Percentiles rank a stretch among this genome's conserved stretches.
Conservation (phyloP, 2,329 filamentous ascomycete species). For the Dactylella cylindrospora region DNA sequence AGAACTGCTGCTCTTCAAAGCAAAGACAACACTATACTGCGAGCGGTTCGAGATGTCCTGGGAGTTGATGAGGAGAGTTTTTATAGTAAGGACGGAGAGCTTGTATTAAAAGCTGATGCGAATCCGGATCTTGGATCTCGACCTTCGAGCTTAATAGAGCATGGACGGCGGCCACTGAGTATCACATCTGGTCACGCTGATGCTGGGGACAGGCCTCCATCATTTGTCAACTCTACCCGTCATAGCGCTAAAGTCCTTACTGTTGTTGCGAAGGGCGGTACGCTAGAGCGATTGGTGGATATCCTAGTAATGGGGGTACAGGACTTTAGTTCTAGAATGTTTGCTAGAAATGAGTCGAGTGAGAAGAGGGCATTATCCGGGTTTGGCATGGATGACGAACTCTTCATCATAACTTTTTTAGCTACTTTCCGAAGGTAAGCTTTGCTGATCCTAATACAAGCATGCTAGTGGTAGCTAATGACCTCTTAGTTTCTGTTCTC, state of each 20-base stretch:
- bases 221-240: conserved; percentile 41
- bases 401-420: conserved; percentile 50
- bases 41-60: conserved; percentile 48
- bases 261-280: conserved; percentile 49
- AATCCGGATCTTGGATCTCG: conserved; percentile 45
- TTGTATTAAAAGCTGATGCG: conserved; percentile 48
- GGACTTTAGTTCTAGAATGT: conserved; percentile 49
- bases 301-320: conserved; percentile 49
- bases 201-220: conserved; percentile 26
- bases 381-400: conserved; percentile 49
- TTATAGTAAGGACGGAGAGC: conserved; percentile 49
- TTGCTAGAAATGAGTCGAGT: conserved; percentile 19
- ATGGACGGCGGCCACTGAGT: conserved; percentile 41
- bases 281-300: conserved; percentile 49
- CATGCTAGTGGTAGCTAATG: neutral
- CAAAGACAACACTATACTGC: conserved; percentile 48
- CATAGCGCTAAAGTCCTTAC: conserved; percentile 40
- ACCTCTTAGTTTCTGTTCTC: conserved; percentile 44
- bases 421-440: conserved; percentile 50
- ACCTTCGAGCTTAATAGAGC: conserved; percentile 49
- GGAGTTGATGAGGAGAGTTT: conserved; percentile 49
- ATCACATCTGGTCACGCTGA: conserved; percentile 37
- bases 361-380: conserved; percentile 37
- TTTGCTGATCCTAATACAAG: neutral
- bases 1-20: conserved; percentile 49